Evolutionary conservation across 257 asterid genomes (phyloP).

Genomic region (Echium plantagineum): DNA sequence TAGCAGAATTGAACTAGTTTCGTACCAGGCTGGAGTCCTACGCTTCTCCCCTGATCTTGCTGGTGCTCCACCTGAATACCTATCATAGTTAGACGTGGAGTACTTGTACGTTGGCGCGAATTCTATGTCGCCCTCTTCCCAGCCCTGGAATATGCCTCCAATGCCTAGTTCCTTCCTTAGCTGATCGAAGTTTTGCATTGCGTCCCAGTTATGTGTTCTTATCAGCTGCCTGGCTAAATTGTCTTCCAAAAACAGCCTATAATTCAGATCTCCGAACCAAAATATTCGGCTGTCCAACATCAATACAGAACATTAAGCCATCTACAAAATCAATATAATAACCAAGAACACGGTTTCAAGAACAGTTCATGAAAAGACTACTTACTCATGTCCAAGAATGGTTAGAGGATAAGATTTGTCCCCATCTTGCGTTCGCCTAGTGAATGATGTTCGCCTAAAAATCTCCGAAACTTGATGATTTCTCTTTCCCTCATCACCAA

Average conservation of each 20-base stretch:
- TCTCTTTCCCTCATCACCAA: constrained; percentile 83
- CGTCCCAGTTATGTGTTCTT: constrained; percentile 59
- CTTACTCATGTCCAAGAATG: constrained; percentile 90
- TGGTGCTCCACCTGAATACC: constrained; percentile 77
- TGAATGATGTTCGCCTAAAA: constrained; percentile 63
- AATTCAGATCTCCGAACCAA: constrained; percentile 99
- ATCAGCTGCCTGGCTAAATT: constrained; percentile 64
- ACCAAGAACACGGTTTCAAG: too few relatives aligned
- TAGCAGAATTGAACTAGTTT: constrained; percentile 8
- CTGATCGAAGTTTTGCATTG: constrained; percentile 69
- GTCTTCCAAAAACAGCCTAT: constrained; percentile 76
- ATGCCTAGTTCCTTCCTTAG: constrained; percentile 55
- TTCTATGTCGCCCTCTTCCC: constrained; percentile 82
- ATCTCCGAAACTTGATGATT: constrained; percentile 75
- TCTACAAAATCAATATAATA: too few relatives aligned
- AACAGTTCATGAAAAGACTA: constrained; percentile 12
- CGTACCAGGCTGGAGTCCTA: constrained; percentile 96
- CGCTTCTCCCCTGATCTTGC: constrained; percentile 76
- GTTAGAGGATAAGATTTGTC: constrained; percentile 44
- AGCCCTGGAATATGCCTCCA: constrained; percentile 85
- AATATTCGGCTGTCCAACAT: constrained; percentile 62
- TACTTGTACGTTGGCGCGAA: constrained; percentile 91
- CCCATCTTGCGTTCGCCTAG: constrained; percentile 38
- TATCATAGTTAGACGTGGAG: constrained; percentile 56
- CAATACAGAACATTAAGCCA: constrained; percentile 20